Base-by-base conservation (phyloP, 2,329 filamentous ascomycete genomes). In the Lachnellula cervina region DNA sequence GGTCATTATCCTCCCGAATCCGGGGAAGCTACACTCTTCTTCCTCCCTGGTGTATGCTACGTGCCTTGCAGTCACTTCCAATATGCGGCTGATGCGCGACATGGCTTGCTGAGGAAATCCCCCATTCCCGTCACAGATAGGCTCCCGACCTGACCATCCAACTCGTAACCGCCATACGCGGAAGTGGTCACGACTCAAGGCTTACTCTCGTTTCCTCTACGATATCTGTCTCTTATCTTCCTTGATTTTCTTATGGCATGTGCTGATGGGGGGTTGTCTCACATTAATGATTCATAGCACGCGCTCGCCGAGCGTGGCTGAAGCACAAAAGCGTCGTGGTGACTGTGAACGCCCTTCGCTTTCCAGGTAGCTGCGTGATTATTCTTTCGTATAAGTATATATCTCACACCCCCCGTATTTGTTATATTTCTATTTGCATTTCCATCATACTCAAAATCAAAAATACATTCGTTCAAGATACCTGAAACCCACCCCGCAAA, bases 171-270 rank as follows among this genome's bases (percentile, higher is more conserved):
- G 35, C 19, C n/a, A 14, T 44, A 50, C 45, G 54, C 45, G 40
- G 34, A 44, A 17, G 42, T 28, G 53, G 50, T 56, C 50, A 53
- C 50, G 45, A 8, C 13, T 35, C 34, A 44, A 37, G 34, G n/a
- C 45, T 52, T 57, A 34, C 44, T 50, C 52, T 42, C 1, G 90
- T 96, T 70, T 90, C 87, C 58, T 90, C 86, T 14, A 90, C 90
- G n/a, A n/a, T n/a, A n/a, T n/a, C 54, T 84, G 89, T 75, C 95
- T 89, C 7, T 35, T 89, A 87, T 2, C 92, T 92, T 5, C 97
- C 91, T 56, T 56, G 53, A 17, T 25, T 55, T 55, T 51, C 25
- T 28, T 44, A 7, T 44, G 34, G 43, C 54, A 46, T 52, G 48
- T 52, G 43, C 38, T 52, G 52, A 55, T 56, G 51, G 54, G 25